Evolutionary conservation across 371 early-diverging fungal species (phyloP).

Genomic region (Rhizopus stolonifer): DNA sequence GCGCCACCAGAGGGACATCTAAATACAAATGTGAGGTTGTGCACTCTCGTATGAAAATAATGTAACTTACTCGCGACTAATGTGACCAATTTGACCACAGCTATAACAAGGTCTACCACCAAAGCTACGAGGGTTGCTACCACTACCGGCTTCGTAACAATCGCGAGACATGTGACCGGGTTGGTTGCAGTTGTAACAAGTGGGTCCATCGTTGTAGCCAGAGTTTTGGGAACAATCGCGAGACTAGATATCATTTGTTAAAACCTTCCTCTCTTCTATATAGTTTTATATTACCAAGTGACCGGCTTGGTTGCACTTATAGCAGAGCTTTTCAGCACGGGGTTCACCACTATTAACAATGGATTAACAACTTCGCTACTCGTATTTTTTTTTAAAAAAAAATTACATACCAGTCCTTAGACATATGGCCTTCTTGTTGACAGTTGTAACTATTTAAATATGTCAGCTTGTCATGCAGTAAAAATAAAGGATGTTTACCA

Average conservation of each 20-base stretch:
- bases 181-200: slow-evolving; percentile 62
- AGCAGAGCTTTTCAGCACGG: slow-evolving; percentile 57
- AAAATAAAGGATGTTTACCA: slow-evolving; percentile 43
- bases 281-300: slow-evolving; percentile 47
- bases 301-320: slow-evolving; percentile 62
- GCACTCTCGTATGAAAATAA: no score
- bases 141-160: slow-evolving; percentile 47
- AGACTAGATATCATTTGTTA: slow-evolving; percentile 24
- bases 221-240: slow-evolving; percentile 58
- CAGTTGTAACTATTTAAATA: slow-evolving; percentile 56
- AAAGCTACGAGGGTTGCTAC: slow-evolving; percentile 9
- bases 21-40: no score
- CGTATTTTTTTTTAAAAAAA: background rate
- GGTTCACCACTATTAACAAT: slow-evolving; percentile 46
- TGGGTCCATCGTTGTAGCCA: slow-evolving; percentile 38
- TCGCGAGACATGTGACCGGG: slow-evolving; percentile 63
- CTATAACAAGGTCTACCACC: slow-evolving; percentile 49
- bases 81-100: slow-evolving; percentile 57
- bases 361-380: background rate
- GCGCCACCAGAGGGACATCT: slow-evolving; percentile 18
- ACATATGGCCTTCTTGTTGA: slow-evolving; percentile 58
- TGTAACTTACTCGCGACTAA: slow-evolving; percentile 44
- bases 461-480: background rate
- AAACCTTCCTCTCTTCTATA: background rate
- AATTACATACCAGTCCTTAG: slow-evolving; percentile 49